Evolutionary conservation across 2,329 filamentous ascomycete species (phyloP), one percentile per base, ranked within the genome.

Genomic region (Rachicladosporium sp.): DNA sequence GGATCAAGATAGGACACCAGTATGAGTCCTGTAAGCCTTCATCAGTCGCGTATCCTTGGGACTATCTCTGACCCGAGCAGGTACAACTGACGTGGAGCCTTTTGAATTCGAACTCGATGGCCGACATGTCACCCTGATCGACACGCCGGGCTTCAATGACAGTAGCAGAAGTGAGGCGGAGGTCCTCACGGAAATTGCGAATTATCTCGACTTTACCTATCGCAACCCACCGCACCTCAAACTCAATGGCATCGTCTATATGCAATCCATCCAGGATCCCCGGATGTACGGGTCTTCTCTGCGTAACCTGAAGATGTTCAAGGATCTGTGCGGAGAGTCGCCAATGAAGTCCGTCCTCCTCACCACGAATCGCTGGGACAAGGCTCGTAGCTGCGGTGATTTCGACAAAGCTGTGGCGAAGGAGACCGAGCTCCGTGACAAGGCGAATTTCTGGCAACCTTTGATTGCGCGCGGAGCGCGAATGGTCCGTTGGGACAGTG

Each of bases 201-300:
- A 50, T 4, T 67, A 59, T 45, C 53, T 69, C 2, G 54, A 50
- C 1, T 39, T 40, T 0, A 51, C 56, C 1, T 64, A 61, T 41
- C 47, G 45, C 13, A 41, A 55, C 9, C 29, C 39, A 27, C 23
- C 23, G 23, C 33, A 57, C 10, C 50, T 59, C 36, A 54, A 55
- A 29, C 57, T 68, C 3, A 53, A 53, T 6, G 68, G 67, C 1
- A 62, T 70, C 36, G 59, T 70, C 15, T 70, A 69, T 48, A 46
- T 70, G 8, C 66, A 69, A 34, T 56, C 57, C 1, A 69, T 71
- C 43, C 57, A 55, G 0, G 60, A 67, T 36, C 56, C 49, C 10
- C 56, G 66, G 10, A 57, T 69, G 50, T 51, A 53, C 4, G 59
- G 64, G 36, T 60, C 61, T 15, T 52, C 56, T 31, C 51, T 58